These are phyloP conservation scores for Starmerella etchellsii DNA, from an alignment of 805 yeast species.

Conservation along the genomic window DNA sequence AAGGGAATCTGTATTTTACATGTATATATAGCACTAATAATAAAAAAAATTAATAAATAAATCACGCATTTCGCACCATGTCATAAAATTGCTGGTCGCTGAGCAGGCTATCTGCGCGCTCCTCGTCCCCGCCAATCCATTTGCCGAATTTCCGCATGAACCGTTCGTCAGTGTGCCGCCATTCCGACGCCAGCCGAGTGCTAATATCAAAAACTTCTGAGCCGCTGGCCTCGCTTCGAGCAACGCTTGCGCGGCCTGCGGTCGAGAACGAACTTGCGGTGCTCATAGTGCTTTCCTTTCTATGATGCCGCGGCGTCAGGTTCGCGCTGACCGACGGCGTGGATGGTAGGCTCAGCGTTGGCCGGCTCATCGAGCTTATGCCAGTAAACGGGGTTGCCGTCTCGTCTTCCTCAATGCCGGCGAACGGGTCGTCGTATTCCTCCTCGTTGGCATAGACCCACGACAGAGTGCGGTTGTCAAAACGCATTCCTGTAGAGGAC, in stretches of 20 bases:
- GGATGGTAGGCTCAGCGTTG: neutral
- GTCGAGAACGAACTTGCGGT: constrained; percentile 7
- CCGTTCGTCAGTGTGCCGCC: constrained; percentile 22
- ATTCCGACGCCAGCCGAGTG: constrained; percentile 12
- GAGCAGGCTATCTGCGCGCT: constrained; percentile 10
- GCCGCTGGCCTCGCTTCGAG: constrained; percentile 18
- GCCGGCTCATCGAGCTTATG: neutral
- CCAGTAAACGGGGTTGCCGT: neutral
- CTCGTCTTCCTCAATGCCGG: constrained; percentile 16
- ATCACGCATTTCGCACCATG: constrained; percentile 18
- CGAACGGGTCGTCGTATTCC: constrained; percentile 22
- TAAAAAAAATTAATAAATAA: neutral
- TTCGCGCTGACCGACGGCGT: neutral
- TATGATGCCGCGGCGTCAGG: neutral
- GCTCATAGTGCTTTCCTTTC: constrained; percentile 10
- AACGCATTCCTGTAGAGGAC: constrained; percentile 17
- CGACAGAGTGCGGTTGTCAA: constrained; percentile 19
- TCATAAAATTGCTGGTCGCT: constrained; percentile 20
- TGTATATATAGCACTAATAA: neutral
- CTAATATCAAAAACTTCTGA: constrained; percentile 19
- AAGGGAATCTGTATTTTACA: neutral
- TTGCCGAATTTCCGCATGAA: constrained; percentile 24
- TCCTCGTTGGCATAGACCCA: constrained; percentile 21
- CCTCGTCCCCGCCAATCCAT: constrained; percentile 22
- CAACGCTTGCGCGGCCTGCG: constrained; percentile 12